phyloP scores from a whole-genome alignment of 495 filamentous ascomycete species.

The Penicillium bialowiezense region DNA sequence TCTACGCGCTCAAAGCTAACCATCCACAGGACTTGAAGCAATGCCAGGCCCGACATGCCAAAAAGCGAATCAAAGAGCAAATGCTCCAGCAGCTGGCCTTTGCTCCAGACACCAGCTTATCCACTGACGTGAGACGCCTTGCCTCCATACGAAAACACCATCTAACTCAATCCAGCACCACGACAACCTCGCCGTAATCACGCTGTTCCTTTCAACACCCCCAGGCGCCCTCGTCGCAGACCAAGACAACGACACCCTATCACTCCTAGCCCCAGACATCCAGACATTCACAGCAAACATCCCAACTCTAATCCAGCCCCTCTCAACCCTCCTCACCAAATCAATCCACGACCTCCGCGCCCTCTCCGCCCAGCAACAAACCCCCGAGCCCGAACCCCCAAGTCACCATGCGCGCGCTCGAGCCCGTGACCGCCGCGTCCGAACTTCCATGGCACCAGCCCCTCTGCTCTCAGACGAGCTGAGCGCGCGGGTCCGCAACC shows the following conservation, averaged over 20 bases:
- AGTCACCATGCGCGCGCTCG: constrained; percentile 24
- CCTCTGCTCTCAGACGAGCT: constrained; percentile 27
- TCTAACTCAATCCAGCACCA: constrained; percentile 22
- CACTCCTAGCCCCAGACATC: constrained; percentile 37
- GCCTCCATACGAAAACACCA: not conserved
- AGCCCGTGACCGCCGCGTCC: constrained; percentile 27
- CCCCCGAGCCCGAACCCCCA: constrained; percentile 5
- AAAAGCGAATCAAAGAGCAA: constrained; percentile 37
- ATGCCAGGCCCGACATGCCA: constrained; percentile 34
- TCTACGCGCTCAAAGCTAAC: not conserved
- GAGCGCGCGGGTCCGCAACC: constrained; percentile 17
- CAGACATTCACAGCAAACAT: constrained; percentile 37
- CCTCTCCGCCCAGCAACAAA: constrained; percentile 1
- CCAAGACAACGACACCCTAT: constrained; percentile 20
- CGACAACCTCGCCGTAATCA: constrained; percentile 35
- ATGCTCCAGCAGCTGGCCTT: constrained; percentile 33
- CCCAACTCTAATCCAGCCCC: constrained; percentile 20
- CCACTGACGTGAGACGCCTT: constrained; percentile 29
- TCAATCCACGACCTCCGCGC: constrained; percentile 27
- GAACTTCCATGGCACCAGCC: constrained; percentile 22
- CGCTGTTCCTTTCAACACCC: constrained; percentile 32
- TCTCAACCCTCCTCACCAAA: constrained; percentile 28
- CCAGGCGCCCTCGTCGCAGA: constrained; percentile 10
- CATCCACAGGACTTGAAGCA: constrained; percentile 34
- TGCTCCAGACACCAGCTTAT: constrained; percentile 29